Evolutionary conservation across 2,329 filamentous ascomycete species (phyloP).

Genomic region (Conoideocrella luteorostrata): DNA sequence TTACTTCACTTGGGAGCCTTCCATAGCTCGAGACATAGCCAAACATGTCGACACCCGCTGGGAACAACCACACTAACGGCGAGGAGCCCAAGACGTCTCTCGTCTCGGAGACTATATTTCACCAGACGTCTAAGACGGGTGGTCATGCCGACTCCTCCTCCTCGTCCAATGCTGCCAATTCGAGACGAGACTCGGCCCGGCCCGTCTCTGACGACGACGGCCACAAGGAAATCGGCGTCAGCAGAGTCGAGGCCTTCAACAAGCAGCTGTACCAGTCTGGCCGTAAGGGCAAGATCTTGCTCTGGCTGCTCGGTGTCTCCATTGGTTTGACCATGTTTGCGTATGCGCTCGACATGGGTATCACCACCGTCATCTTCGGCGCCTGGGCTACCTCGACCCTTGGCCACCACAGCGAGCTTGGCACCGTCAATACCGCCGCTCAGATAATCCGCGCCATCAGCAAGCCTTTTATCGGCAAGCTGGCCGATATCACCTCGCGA

Average conservation of each 20-base stretch:
- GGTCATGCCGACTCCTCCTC: background rate
- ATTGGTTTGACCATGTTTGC: constrained; percentile 32
- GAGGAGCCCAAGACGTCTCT: background rate
- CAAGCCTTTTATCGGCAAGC: constrained; percentile 32
- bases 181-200: background rate
- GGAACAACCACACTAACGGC: background rate
- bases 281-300: constrained; percentile 24
- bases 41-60: background rate
- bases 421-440: constrained; percentile 25
- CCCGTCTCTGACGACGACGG: constrained; percentile 3
- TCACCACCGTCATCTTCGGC: constrained; percentile 27
- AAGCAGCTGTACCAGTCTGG: constrained; percentile 32
- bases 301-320: constrained; percentile 28
- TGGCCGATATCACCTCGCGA: constrained; percentile 31
- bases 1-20: background rate
- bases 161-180: background rate
- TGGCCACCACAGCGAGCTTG: constrained; percentile 8
- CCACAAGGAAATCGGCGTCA: constrained; percentile 22
- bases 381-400: constrained; percentile 29
- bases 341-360: constrained; percentile 31
- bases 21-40: background rate
- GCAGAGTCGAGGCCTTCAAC: constrained; percentile 32
- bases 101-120: background rate
- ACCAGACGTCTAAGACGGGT: background rate
- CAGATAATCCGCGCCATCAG: constrained; percentile 31